Conservation (phyloP, 495 filamentous ascomycete species). For the Penicillium atrosanguineum region DNA sequence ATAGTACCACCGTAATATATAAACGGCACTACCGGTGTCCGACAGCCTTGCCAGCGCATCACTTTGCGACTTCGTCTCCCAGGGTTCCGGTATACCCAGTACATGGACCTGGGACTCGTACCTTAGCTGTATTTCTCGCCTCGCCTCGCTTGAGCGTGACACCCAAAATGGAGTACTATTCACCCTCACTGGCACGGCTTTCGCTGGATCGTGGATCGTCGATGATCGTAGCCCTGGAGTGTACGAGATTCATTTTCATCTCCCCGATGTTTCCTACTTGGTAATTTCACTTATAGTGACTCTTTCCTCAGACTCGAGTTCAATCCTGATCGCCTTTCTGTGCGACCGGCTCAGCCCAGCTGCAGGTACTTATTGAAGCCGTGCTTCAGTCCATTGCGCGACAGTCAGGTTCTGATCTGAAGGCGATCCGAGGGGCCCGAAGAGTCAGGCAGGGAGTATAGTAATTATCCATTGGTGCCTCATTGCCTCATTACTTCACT, state of each 20-base stretch:
- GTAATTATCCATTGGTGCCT: not conserved
- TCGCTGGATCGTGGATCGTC: not conserved
- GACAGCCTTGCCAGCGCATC: conserved; percentile 9
- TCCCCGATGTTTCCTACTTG: not conserved
- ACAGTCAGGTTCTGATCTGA: not conserved
- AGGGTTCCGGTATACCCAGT: not conserved
- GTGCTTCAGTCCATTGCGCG: conserved; percentile 8
- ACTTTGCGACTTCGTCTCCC: not conserved
- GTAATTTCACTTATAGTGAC: not conserved
- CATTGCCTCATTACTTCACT: not conserved
- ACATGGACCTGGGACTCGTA: not conserved
- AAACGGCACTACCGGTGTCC: conserved; percentile 1
- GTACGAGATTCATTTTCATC: not conserved
- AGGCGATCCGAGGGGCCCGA: not conserved
- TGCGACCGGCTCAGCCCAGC: conserved; percentile 7
- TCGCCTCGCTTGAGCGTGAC: not conserved
- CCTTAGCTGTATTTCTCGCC: not conserved
- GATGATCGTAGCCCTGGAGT: not conserved
- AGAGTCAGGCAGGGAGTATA: not conserved
- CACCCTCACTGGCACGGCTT: not conserved
- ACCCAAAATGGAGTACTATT: not conserved
- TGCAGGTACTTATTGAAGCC: conserved; percentile 12
- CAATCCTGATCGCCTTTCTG: conserved; percentile 3
- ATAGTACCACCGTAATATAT: not conserved
- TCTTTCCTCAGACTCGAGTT: not conserved